Percentiles rank a stretch among this genome's conserved stretches.
Conservation (phyloP, 306 rosid genomes). For the Fragaria iinumae region DNA sequence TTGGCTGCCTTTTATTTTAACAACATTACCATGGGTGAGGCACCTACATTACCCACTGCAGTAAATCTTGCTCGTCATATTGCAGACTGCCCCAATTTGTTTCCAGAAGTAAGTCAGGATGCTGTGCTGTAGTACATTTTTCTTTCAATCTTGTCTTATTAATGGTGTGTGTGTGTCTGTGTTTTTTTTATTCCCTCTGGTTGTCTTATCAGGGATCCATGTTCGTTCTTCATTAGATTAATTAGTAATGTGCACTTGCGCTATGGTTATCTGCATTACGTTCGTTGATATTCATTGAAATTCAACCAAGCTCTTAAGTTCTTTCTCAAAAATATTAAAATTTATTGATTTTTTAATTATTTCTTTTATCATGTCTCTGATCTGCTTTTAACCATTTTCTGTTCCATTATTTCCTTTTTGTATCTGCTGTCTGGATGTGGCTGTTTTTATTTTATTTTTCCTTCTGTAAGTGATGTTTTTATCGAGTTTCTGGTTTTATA, state of each 20-base stretch:
- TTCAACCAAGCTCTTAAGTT: not conserved
- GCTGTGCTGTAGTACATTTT: not conserved
- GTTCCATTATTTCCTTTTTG: not conserved
- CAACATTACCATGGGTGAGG: constrained; percentile 94
- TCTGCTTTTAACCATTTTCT: not conserved
- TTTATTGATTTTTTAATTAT: not conserved
- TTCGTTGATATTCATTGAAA: not conserved
- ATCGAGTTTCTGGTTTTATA: not conserved
- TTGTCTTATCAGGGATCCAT: not conserved
- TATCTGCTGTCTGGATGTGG: not conserved
- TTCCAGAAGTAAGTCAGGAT: constrained; percentile 71
- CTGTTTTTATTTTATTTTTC: not conserved
- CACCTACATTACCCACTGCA: constrained; percentile 73
- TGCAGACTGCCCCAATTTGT: constrained; percentile 85
- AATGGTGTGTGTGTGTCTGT: not conserved
- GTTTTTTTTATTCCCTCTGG: not conserved
- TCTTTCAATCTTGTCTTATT: not conserved
- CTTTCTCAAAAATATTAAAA: not conserved
- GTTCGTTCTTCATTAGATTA: not conserved
- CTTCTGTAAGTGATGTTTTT: not conserved
- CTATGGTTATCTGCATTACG: not conserved
- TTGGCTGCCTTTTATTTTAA: constrained; percentile 93
- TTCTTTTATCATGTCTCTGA: not conserved
- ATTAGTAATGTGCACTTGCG: not conserved
- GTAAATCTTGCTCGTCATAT: constrained; percentile 82